Evolutionary conservation across 2,329 filamentous ascomycete genomes (phyloP), one percentile per base, ranked within the genome.

Genomic region (Fusarium sp.): DNA sequence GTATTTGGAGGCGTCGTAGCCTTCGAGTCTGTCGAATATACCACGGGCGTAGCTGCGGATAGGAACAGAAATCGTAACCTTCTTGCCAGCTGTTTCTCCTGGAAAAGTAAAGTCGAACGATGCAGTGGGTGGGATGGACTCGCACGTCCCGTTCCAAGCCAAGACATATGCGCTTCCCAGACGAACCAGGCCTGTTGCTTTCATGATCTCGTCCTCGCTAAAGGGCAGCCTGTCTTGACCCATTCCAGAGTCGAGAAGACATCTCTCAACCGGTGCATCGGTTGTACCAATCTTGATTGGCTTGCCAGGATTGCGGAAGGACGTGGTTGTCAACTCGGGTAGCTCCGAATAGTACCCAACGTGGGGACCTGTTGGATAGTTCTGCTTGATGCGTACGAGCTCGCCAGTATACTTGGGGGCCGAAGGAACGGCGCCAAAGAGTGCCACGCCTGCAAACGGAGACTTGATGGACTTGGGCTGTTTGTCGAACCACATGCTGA

Each of bases 121-220:
- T 29, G 46, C 46, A 49, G 21, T 32, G 19, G 4, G 35, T 9
- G 46, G 46, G 14, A 49, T 49, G 35, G 35, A 39, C 23, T 49
- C 46, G 35, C 46, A 49, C 11, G 46, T 39, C n/a, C 46, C 46
- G 23, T 49, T 49, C 46, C 46, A 49, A 29, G 32, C 46, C 35
- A 49, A 23, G 6, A 49, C 46, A 7, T n/a, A 31, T 3, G 46
- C 35, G 5, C 7, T 39, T 13, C 32, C 14, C 35, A 49, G 5
- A 21, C 39, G 38, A 42, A 42, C 17, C 4, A 42, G 38, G 4
- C 38, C 38, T 15, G 38, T 42, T 17, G 23, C 38, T 23, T 38
- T 32, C 13, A 49, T 49, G 35, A 49, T 38, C 21, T 49, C 14
- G 14, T 49, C 25, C 3, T 13, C 13, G 23, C 46, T 49, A n/a